These are phyloP conservation scores for Starmera pachycereana DNA, from an alignment of 805 yeast species.

Conservation along the genomic window DNA sequence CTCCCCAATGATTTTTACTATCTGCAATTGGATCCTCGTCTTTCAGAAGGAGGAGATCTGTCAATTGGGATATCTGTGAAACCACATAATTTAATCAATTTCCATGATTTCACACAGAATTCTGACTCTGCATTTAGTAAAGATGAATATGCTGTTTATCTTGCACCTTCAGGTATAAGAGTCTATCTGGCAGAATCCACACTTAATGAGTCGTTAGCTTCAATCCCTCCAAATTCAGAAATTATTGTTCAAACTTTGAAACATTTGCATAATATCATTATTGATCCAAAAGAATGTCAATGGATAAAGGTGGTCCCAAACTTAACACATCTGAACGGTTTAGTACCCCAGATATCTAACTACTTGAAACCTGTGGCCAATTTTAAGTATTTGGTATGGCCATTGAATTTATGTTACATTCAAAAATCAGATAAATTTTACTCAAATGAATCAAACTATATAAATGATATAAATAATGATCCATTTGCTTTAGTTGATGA, in stretches of 20 bases:
- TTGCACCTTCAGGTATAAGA: conserved; percentile 48
- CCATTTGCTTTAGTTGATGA: conserved; percentile 29
- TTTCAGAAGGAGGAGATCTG: conserved; percentile 32
- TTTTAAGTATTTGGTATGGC: conserved; percentile 60
- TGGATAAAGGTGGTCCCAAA: conserved; percentile 70
- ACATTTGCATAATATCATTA: conserved; percentile 23
- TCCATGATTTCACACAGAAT: conserved; percentile 5
- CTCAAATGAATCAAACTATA: not conserved
- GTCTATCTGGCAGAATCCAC: conserved; percentile 29
- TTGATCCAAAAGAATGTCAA: conserved; percentile 11
- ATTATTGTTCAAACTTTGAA: conserved; percentile 26
- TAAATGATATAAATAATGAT: conserved; percentile 11
- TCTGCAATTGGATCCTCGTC: conserved; percentile 36
- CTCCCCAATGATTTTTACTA: conserved; percentile 18
- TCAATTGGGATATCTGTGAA: conserved; percentile 1
- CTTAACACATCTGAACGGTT: conserved; percentile 55
- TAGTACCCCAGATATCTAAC: conserved; percentile 50
- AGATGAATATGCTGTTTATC: conserved; percentile 30
- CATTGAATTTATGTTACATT: conserved; percentile 50
- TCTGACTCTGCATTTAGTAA: conserved; percentile 15
- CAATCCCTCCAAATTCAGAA: conserved; percentile 32
- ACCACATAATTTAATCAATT: conserved; percentile 13
- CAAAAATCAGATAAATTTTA: conserved; percentile 30
- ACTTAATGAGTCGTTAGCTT: conserved; percentile 24
- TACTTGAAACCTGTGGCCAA: conserved; percentile 42